Evolutionary conservation across 495 filamentous ascomycete species (phyloP).

Genomic region (Penicillium soppii): DNA sequence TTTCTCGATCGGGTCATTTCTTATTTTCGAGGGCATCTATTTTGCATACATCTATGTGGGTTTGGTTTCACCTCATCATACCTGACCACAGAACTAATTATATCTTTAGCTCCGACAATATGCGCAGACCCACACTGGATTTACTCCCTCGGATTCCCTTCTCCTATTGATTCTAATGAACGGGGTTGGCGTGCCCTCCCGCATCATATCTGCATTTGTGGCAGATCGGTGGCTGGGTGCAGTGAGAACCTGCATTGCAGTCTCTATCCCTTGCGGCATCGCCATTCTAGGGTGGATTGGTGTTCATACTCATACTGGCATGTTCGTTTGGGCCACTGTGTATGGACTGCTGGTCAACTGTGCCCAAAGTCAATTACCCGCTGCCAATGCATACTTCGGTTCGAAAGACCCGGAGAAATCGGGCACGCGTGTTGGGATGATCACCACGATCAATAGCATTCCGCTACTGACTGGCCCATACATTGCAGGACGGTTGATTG

Average conservation of each 20-base stretch:
- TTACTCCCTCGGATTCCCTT: conserved; percentile 45
- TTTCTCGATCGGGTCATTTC: conserved; percentile 55
- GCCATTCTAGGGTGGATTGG: conserved; percentile 9
- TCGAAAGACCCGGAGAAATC: conserved; percentile 7
- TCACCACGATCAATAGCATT: conserved; percentile 10
- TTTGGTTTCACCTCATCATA: conserved; percentile 19
- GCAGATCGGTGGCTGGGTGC: conserved; percentile 60
- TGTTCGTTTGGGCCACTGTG: conserved; percentile 5
- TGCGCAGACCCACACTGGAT: background rate
- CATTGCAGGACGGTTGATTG: conserved; percentile 6
- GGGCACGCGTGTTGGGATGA: conserved; percentile 8
- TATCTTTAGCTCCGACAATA: conserved; percentile 3
- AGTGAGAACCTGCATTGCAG: conserved; percentile 23
- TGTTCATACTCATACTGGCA: conserved; percentile 2
- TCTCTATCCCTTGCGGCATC: conserved; percentile 10
- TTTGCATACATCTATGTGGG: conserved; percentile 64
- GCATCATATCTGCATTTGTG: conserved; percentile 56
- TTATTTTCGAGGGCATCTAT: conserved; percentile 59
- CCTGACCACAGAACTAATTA: conserved; percentile 27
- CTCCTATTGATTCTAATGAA: conserved; percentile 67
- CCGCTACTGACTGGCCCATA: conserved; percentile 6
- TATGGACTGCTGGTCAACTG: conserved; percentile 5
- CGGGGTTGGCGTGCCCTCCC: conserved; percentile 57
- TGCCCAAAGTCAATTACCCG: conserved; percentile 5
- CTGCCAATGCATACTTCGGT: conserved; percentile 7